Percentiles rank a stretch among this genome's conserved stretches.
phyloP scores from a whole-genome alignment of 768 basidiomycete species.

The Boletus edulis region DNA sequence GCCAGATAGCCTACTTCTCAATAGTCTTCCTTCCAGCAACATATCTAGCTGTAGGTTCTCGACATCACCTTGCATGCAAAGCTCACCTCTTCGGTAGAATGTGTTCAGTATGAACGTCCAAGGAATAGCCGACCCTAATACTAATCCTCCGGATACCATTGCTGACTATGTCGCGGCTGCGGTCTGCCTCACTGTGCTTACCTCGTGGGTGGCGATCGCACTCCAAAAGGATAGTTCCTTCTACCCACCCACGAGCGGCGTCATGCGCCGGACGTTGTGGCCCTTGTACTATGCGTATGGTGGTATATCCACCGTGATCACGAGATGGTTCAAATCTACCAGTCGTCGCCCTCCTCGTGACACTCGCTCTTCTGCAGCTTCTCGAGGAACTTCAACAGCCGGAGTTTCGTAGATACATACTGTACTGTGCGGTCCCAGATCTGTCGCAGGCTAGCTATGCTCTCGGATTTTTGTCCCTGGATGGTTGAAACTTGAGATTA shows the following conservation, averaged over 20 bases:
- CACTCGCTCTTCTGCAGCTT: neutral
- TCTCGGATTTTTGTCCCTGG: no score
- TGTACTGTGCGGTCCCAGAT: no score
- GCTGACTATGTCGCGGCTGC: constrained; percentile 40
- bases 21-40: constrained; percentile 57
- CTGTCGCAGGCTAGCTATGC: no score
- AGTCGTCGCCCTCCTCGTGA: neutral
- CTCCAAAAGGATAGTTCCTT: constrained; percentile 36
- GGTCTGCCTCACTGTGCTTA: constrained; percentile 45
- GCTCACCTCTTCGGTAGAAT: constrained; percentile 27
- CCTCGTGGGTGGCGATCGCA: constrained; percentile 53
- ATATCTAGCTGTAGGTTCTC: constrained; percentile 32
- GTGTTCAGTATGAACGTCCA: constrained; percentile 27
- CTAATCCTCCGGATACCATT: no score
- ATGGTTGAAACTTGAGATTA: no score
- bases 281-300: constrained; percentile 18
- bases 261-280: constrained; percentile 20
- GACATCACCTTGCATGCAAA: neutral
- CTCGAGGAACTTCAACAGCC: neutral
- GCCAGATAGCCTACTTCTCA: constrained; percentile 51
- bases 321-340: neutral
- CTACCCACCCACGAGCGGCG: neutral
- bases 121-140: constrained; percentile 19
- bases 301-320: neutral
- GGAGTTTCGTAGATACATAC: no score